Conservation (phyloP, 1,284 basidiomycete genomes). For the Sphaerobolus stellatus region DNA sequence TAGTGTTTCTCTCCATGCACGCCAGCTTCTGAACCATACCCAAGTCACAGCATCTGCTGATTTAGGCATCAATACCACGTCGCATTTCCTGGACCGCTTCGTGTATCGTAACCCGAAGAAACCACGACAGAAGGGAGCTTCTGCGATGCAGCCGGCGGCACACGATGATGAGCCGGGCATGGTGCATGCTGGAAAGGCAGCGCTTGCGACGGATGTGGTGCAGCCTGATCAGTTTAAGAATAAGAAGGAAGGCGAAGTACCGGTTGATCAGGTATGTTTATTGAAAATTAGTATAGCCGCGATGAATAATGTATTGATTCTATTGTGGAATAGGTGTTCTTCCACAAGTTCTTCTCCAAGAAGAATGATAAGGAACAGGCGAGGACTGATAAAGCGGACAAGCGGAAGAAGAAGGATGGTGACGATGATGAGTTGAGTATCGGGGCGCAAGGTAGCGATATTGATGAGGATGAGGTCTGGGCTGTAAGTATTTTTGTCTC, state of each 20-base stretch:
- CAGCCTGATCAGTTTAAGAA: conserved; percentile 83
- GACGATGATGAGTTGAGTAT: conserved; percentile 26
- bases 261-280: conserved; percentile 77
- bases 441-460: conserved; percentile 29
- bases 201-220: conserved; percentile 50
- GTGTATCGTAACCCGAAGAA: conserved; percentile 98
- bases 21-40: conserved; percentile 61
- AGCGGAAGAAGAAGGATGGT: conserved; percentile 40
- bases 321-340: conserved; percentile 53
- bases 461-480: conserved; percentile 76
- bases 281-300: background rate
- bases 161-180: conserved; percentile 56
- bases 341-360: conserved; percentile 63
- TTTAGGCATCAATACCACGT: conserved; percentile 89
- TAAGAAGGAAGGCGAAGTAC: conserved; percentile 71
- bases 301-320: background rate
- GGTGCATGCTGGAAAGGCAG: conserved; percentile 68
- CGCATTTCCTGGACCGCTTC: conserved; percentile 86
- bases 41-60: conserved; percentile 80
- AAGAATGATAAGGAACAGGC: conserved; percentile 55
- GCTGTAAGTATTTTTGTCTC: conserved; percentile 52
- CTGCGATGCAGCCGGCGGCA: conserved; percentile 95
- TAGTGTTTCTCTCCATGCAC: conserved; percentile 83
- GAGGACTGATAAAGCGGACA: conserved; percentile 47
- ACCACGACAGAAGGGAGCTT: conserved; percentile 68